Conservation (phyloP, 805 yeast species). For the Cephaloascus fragrans region DNA sequence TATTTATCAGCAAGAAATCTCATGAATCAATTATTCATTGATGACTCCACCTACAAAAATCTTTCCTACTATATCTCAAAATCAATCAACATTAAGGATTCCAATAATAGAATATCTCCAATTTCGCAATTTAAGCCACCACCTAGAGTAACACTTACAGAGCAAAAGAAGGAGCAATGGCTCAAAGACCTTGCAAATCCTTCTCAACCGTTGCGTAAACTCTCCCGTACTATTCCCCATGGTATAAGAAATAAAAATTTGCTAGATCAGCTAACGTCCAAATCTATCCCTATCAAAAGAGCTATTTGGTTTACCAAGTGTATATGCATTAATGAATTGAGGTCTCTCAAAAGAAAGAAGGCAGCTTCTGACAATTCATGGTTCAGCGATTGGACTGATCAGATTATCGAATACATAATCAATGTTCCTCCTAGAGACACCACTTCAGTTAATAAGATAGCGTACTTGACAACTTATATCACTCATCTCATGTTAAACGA, state of each 20-base stretch:
- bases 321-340: constrained; percentile 69
- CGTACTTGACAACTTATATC: constrained; percentile 47
- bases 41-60: constrained; percentile 16
- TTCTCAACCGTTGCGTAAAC: constrained; percentile 50
- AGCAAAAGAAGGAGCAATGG: constrained; percentile 81
- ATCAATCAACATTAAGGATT: constrained; percentile 37
- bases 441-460: too few species aligned
- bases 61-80: constrained; percentile 40
- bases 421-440: too few species aligned
- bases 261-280: constrained; percentile 61
- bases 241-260: constrained; percentile 70
- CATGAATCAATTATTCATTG: constrained; percentile 22
- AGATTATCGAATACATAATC: constrained; percentile 50
- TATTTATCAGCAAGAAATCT: constrained; percentile 59
- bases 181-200: constrained; percentile 67
- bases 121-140: constrained; percentile 66
- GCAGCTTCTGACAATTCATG: constrained; percentile 25
- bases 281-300: constrained; percentile 64
- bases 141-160: constrained; percentile 84
- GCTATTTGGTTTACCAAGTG: constrained; percentile 91
- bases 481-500: constrained; percentile 62
- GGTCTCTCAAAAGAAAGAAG: constrained; percentile 42
- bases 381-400: constrained; percentile 87
- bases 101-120: constrained; percentile 32
- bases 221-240: constrained; percentile 80